Conservation (phyloP, 2,329 filamentous ascomycete species). For the Orbilia oligospora region DNA sequence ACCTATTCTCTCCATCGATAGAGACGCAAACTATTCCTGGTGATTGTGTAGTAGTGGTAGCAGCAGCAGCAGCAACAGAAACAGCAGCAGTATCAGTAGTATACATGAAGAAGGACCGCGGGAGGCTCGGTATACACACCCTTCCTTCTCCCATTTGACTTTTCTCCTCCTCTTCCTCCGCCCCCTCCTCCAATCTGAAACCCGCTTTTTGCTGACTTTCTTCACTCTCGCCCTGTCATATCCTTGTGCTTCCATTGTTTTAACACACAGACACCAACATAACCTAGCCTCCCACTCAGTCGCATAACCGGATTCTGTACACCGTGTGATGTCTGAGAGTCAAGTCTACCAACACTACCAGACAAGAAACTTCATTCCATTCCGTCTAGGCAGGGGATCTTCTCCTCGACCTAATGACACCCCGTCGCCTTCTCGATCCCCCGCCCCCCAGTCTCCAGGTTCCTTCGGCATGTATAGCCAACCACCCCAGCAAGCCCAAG, state of each 20-base stretch:
- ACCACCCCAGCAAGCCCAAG: conserved; percentile 62
- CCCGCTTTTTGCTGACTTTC: conserved; percentile 13
- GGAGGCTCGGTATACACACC: conserved; percentile 48
- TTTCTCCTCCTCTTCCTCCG: background rate
- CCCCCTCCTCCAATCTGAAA: background rate
- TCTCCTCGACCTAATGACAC: conserved; percentile 67
- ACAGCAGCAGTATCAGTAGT: background rate
- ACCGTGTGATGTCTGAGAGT: conserved; percentile 60
- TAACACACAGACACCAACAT: conserved; percentile 30
- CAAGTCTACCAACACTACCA: conserved; percentile 60
- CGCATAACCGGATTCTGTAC: background rate
- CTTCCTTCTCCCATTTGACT: background rate
- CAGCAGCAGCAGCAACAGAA: too few relatives aligned
- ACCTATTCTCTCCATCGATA: conserved; percentile 15
- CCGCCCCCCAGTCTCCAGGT: conserved; percentile 67
- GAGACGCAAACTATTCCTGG: background rate
- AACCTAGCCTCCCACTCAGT: conserved; percentile 28
- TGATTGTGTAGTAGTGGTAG: background rate
- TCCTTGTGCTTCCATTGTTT: background rate
- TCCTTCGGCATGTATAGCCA: conserved; percentile 62
- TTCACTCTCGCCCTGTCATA: background rate
- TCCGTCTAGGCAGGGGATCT: conserved; percentile 59
- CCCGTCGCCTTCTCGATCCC: conserved; percentile 74
- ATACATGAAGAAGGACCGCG: conserved; percentile 51
- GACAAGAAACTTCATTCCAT: conserved; percentile 60